Evolutionary conservation across 2,329 filamentous ascomycete genomes (phyloP), one percentile per base, ranked within the genome.

Genomic region (Fusarium vanettenii): DNA sequence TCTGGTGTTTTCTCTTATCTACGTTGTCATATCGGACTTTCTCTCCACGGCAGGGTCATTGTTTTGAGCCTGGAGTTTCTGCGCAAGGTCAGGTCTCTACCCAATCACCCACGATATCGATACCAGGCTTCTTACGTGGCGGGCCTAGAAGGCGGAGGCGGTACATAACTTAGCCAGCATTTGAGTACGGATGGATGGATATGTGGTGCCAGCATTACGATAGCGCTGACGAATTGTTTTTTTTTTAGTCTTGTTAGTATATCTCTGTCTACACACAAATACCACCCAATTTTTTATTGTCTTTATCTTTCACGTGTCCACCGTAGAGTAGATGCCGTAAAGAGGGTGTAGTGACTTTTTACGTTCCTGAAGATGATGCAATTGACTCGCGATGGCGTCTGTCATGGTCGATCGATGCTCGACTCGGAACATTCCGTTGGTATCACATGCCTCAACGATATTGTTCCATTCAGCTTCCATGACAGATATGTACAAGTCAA

Each of bases 31-130:
- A 27, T 60, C 48, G 67, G 43, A 27, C 20, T 45, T 64, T 31
- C 7, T 62, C 31, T 61, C 13, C 35, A 55, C 33, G 52, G 52
- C 41, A 6, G 41, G 41, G 22, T 41, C 48, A 63, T 61, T 59
- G 7, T 50, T 57, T 64, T 31, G 55, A 50, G 56, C 33, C 31
- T 60, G 72, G 72, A 70, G 72, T 74, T 74, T 65, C 57, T 64
- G 55, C 59, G 56, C 64, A 37, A 48, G 52, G 48, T 35, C 33
- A 48, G 52, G 48, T 35, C 33, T 29, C 64, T 71, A 52, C 27
- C 48, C 27, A 55, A 20, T 45, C 41, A 41, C 50, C 25, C 41
- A 59, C 55, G 16, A 59, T 52, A 66, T 60, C 60, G 56, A 59
- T 59, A 39, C 59, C 27, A 22, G 37, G 59, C 22, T 45, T 62